Evolutionary conservation across 2,329 filamentous ascomycete genomes (phyloP).

Genomic region (Rutstroemia sydowiana): DNA sequence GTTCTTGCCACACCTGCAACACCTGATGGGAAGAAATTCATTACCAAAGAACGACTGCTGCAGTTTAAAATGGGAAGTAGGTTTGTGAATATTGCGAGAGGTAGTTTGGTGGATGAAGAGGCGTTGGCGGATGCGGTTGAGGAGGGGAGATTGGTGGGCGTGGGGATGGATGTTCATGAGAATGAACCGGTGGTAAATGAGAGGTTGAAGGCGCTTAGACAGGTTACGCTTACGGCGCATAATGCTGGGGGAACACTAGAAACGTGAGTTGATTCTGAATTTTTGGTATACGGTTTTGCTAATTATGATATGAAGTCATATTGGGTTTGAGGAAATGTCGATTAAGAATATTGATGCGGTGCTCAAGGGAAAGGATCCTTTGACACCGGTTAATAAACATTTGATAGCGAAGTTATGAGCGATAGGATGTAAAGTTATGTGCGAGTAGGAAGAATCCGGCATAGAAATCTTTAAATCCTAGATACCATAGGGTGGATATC

Average conservation of each 20-base stretch:
- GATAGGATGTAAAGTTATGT: not conserved
- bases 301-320: conserved; percentile 20
- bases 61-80: conserved; percentile 47
- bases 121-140: conserved; percentile 54
- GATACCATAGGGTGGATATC: too few species aligned
- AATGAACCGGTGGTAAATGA: conserved; percentile 42
- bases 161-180: conserved; percentile 58
- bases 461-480: too few species aligned
- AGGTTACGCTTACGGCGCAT: conserved; percentile 54
- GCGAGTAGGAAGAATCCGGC: too few species aligned
- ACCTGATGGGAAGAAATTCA: conserved; percentile 39
- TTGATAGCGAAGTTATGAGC: conserved; percentile 11
- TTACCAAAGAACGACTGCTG: conserved; percentile 41
- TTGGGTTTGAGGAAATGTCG: conserved; percentile 58
- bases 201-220: conserved; percentile 22
- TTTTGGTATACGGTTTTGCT: not conserved
- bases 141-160: conserved; percentile 40
- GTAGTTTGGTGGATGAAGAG: conserved; percentile 57
- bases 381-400: conserved; percentile 29
- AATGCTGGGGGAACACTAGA: conserved; percentile 61
- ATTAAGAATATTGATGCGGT: conserved; percentile 61
- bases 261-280: conserved; percentile 32
- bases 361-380: conserved; percentile 31
- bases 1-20: conserved; percentile 52
- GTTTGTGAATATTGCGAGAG: conserved; percentile 60